Evolutionary conservation across 192 early-diverging fungal genomes (phyloP), one percentile per base, ranked within the genome.

Genomic region (Coemansia sp.): DNA sequence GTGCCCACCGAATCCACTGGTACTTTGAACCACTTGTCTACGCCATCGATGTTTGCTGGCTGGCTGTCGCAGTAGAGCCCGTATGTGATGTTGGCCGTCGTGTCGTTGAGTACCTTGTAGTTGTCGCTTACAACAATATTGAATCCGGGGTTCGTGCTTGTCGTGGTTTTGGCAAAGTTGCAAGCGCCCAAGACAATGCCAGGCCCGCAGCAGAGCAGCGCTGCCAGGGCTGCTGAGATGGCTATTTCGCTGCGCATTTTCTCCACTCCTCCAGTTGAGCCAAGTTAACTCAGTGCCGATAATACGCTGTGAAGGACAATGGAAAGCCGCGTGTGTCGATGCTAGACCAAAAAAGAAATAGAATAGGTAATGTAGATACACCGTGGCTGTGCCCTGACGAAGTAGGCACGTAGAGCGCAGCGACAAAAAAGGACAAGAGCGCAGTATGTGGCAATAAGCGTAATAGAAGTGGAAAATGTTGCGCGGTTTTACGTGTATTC

Each of bases 71-170:
- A 82, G 53, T 74, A 79, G 29, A 85, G 68, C 2, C 73, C 76
- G 49, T 85, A 85, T 17, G 60, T 67, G 5, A 71, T 60, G 14
- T 62, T 60, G 42, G 64, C 63, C 0, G 29, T 15, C 12, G 70
- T 71, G 65, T 82, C 80, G 20, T 73, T 67, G 27, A 85, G 37
- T 1, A 82, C 42, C 67, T 85, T 82, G 79, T 82, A 82, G 45
- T 85, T 65, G 45, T 71, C 67, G 42, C 62, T 74, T 19, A 76
- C 62, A 8, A 70, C 62, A 42, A 85, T 68, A 12, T 68, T 67
- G 76, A 82, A 85, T 11, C 80, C 80, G 0, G 78, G 78, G 43
- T 38, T 59, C 4, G 73, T 81, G 7, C 22, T 43, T 43, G 71
- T 51, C 42, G 47, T 54, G 3, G 75, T 47, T 38, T 64, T 29